Evolutionary conservation across 2,329 filamentous ascomycete species (phyloP).

Genomic region (Fusarium nygamai): DNA sequence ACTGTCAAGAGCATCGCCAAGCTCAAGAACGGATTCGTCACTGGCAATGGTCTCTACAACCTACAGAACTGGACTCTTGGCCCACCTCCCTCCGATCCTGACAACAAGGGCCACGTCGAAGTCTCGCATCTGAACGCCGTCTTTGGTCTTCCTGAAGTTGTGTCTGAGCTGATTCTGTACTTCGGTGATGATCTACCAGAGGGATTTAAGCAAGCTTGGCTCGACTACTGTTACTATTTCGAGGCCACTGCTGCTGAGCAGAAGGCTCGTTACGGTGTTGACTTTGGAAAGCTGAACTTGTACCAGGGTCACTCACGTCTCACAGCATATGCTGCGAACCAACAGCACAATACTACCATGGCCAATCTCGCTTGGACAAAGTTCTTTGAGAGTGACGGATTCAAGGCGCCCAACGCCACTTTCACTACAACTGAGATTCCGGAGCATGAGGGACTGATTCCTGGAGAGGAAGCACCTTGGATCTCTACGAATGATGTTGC

Average conservation of each 20-base stretch:
- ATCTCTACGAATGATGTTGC: conserved; percentile 66
- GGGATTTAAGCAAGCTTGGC: conserved; percentile 63
- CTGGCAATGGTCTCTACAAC: conserved; percentile 63
- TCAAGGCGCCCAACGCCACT: conserved; percentile 46
- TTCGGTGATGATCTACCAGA: conserved; percentile 56
- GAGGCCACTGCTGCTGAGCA: conserved; percentile 61
- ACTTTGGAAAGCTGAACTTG: conserved; percentile 59
- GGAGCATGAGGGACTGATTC: conserved; percentile 56
- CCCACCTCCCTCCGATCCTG: conserved; percentile 62
- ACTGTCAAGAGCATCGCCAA: conserved; percentile 62
- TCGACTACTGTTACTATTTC: conserved; percentile 70
- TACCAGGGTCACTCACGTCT: conserved; percentile 68
- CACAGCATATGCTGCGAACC: conserved; percentile 62
- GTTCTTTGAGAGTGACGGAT: conserved; percentile 60
- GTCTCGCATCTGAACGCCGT: conserved; percentile 67
- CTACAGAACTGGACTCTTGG: conserved; percentile 58
- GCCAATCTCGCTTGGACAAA: conserved; percentile 64
- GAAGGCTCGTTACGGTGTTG: conserved; percentile 59
- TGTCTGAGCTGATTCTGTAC: conserved; percentile 64
- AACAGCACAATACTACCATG: conserved; percentile 56
- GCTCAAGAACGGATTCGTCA: conserved; percentile 68
- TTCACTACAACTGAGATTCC: conserved; percentile 53
- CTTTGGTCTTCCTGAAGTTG: conserved; percentile 68
- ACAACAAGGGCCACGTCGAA: conserved; percentile 61
- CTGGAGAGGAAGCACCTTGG: conserved; percentile 66